Base-by-base conservation (phyloP, 768 basidiomycete species). In the Xerocomus brunneocitrinus region DNA sequence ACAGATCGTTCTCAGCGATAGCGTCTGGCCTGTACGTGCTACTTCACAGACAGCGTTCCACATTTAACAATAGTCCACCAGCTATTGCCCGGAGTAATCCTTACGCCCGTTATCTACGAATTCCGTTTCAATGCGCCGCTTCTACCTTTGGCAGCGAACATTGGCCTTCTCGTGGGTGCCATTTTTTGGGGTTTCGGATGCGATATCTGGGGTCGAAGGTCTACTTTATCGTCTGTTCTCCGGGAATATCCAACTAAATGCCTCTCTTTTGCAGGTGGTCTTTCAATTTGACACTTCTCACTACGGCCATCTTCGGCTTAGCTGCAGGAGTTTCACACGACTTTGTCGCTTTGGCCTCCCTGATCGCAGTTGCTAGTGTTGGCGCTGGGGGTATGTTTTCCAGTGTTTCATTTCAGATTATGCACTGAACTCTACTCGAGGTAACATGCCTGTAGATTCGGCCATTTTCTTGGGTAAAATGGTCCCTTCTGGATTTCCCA, bases 381-480 rank as follows among this genome's bases (percentile, higher is more conserved):
- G 81, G 81, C 4, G 79, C 74, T 0, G 81, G 81, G 31, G 81
- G 67, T 67, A 58, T 0, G 67, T 44, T 8, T 48, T 32, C 39
- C 2, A 22, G 10, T 44, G 8, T 8, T 40, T 44, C 12, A 16
- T 3, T 2, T 48, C 12, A 25, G 36, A 28, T 13, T 13, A 1
- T 3, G 22, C 42, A 34, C 27, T 57, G 16, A 58, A 46, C 8
- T 36, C 25, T 19, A n/a, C 8, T 43, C 7, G 22, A 69, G 71
- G 83, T 9, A 84, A 84, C 60, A 64, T 83, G 38, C 80, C 82
- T 2, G 81, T 84, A 3, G 79, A 75, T 57, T 74, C 77, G 13
- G 74, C 77, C 6, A 74, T 81, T n/a, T 79, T 81, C 57, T 66
- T 81, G 47, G 79, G 79, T 78, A 10, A 58, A 19, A 8, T 12